Percentiles rank a stretch among this genome's conserved stretches.
Evolutionary conservation across 129 eudicot genomes (phyloP).

Genomic region (Calendula officinalis): DNA sequence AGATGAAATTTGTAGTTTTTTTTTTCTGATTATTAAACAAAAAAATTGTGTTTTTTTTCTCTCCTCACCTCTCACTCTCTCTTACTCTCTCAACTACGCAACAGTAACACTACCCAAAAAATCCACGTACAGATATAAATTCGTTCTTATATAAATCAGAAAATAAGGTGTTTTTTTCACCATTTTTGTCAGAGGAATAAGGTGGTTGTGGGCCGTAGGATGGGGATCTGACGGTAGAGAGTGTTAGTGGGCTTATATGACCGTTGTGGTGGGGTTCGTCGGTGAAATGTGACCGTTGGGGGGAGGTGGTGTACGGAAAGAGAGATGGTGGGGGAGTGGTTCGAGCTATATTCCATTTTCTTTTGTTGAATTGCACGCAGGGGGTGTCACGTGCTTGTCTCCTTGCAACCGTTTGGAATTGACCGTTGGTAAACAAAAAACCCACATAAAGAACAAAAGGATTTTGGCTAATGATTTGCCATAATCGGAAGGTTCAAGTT

Average conservation of each 20-base stretch:
- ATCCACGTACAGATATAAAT: slow-evolving; percentile 23
- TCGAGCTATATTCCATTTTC: slow-evolving; percentile 17
- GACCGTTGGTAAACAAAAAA: slow-evolving; percentile 55
- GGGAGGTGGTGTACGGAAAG: slow-evolving; percentile 41
- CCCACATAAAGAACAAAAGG: not conserved
- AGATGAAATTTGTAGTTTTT: slow-evolving; percentile 10
- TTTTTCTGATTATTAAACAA: not conserved
- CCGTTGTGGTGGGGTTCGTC: slow-evolving; percentile 61
- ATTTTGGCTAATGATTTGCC: no score
- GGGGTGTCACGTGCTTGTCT: slow-evolving; percentile 59
- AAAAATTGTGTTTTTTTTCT: not conserved
- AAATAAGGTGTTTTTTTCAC: slow-evolving; percentile 12
- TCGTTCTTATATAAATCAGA: slow-evolving; percentile 47
- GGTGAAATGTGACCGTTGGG: slow-evolving; percentile 66
- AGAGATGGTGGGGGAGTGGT: slow-evolving; percentile 13
- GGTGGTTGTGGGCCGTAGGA: slow-evolving; percentile 46
- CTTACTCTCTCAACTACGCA: slow-evolving; percentile 26
- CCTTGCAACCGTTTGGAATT: slow-evolving; percentile 41
- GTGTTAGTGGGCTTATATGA: slow-evolving; percentile 44
- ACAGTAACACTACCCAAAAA: slow-evolving; percentile 55
- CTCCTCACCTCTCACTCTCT: slow-evolving; percentile 26
- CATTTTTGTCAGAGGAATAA: slow-evolving; percentile 21
- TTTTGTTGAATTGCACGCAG: slow-evolving; percentile 26
- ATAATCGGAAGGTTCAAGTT: no score
- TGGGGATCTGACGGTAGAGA: slow-evolving; percentile 58